Base-by-base conservation (phyloP, 805 yeast genomes). In the Candida loeiensis region DNA sequence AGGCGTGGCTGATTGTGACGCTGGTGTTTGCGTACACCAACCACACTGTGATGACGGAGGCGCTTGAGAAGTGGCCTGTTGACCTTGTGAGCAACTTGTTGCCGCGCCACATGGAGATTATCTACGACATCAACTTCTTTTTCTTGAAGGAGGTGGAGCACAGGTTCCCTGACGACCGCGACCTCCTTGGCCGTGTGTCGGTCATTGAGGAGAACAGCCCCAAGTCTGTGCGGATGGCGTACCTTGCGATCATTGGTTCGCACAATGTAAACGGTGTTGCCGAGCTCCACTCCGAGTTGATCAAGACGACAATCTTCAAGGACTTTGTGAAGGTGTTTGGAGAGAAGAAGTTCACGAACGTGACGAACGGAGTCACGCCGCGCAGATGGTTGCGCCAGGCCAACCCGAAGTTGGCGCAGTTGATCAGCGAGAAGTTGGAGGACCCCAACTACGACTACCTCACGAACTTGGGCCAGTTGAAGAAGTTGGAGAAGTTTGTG, bases 181-280 rank as follows among this genome's bases (percentile, higher is more conserved):
- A 70, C 9, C 61, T 89, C 36, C 66, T 88, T 47, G 43, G 75
- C 12, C 71, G 84, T 39, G 95, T 90, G 19, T 87, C 96, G 3
- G 71, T 90, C 45, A 83, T 89, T 57, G 96, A 89, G 62, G 97
- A 89, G 61, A 72, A 81, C 14, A 64, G 67, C 34, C 85, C 87
- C 43, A 88, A 87, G 68, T 85, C 84, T 48, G 86, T 89, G 39
- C 78, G 95, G 62, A 89, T 89, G 97, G 96, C 97, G 2, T 79
- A 71, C 58, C 74, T 89, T 58, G 97, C 97, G 16, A 81, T 89
- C 50, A 77, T 89, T 55, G 97, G 96, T 13, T 85, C 95, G 7
- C 96, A 90, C 63, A 85, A 79, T 60, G 96, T 89, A 40, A 89
- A 89, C 58, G 97, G 97, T 64, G 97, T 89, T 44, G 97, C 97